Evolutionary conservation across 2,329 filamentous ascomycete genomes (phyloP), one percentile per base, ranked within the genome.

Genomic region (Penicillium corylophilum): DNA sequence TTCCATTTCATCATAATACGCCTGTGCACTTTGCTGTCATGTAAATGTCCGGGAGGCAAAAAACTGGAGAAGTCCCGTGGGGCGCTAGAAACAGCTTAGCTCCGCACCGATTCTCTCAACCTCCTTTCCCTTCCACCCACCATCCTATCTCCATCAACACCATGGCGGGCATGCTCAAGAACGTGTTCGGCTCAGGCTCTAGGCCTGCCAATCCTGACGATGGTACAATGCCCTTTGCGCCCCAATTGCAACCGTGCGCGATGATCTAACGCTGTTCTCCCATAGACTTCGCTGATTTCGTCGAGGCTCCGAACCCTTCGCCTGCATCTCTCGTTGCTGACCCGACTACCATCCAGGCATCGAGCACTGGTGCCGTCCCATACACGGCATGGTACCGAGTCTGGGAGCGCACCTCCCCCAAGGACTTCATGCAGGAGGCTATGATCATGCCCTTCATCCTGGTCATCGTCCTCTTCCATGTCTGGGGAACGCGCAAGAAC

Each of bases 351-450:
- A 54, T 64, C 62, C 54, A 71, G 52, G 74, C 79, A 50, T 71
- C 79, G 53, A 73, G 71, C 50, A 66, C 74, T 38, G 79, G 81
- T 40, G 73, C 70, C 39, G 76, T 79, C 23, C 88, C 89, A 13
- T 96, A 88, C 73, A 96, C 91, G 46, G 90, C 90, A 79, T 99
- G 94, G 94, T 99, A 97, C 77, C 90, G 91, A 50, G 79, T 97
- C 55, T 94, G 95, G 82, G 92, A 97, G 82, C 90, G 94, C 67
- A 86, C 92, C 66, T 85, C 85, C 23, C 77, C 87, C 54, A 81
- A 80, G 66, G 94, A 99, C 72, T 99, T 99, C 81, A 85, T 85
- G 75, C 82, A 87, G 65, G 94, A 99, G 77, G 87, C 89, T 53
- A 77, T 91, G 70, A 88, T 99, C 64, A 76, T 96, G 54, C 82